Percentiles rank a stretch among this genome's conserved stretches.
Conservation (phyloP, 1,284 basidiomycete genomes). For the Flammula alnicola region DNA sequence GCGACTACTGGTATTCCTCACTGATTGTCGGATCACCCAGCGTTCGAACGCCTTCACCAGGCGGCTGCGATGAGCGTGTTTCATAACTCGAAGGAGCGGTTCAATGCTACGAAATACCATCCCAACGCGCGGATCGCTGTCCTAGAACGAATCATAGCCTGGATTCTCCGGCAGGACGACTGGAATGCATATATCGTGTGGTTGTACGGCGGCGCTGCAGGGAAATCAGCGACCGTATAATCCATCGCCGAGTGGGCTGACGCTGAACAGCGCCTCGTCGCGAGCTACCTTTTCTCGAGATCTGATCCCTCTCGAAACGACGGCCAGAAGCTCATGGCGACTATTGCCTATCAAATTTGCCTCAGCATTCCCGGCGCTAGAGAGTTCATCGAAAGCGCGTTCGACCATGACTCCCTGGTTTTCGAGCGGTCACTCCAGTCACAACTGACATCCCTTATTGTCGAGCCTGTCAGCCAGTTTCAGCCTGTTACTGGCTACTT, state of each 20-base stretch:
- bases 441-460: constrained; percentile 2
- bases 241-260: constrained; percentile 5
- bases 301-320: neutral
- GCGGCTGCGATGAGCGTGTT: no score
- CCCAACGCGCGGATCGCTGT: neutral
- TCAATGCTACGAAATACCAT: no score
- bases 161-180: neutral
- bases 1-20: no score
- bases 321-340: neutral
- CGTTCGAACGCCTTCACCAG: no score
- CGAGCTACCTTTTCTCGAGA: constrained; percentile 12
- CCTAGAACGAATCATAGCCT: constrained; percentile 4
- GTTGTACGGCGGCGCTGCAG: constrained; percentile 6
- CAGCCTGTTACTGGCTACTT: neutral
- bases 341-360: constrained; percentile 9
- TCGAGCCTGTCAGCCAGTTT: neutral
- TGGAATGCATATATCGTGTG: neutral
- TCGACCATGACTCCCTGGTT: constrained; percentile 8
- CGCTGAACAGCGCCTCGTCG: neutral
- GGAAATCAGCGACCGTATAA: constrained; percentile 12
- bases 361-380: neutral
- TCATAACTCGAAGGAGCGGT: no score
- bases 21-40: no score
- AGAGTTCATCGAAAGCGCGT: neutral
- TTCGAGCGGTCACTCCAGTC: neutral